Conservation (phyloP, 148 eudicot genomes). For the Fagopyrum tataricum region DNA sequence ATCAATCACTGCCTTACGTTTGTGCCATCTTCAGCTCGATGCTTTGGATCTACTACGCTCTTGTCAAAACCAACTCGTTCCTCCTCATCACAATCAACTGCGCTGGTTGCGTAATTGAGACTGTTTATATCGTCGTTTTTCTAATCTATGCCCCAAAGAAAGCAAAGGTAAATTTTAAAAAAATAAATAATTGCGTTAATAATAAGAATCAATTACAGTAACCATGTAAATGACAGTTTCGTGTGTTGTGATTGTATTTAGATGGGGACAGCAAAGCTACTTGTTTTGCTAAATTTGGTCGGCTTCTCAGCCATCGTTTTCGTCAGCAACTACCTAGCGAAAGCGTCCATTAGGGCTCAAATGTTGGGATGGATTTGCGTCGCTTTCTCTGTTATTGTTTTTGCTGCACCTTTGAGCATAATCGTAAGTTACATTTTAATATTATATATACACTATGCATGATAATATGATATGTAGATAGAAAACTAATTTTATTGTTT, state of each 20-base stretch:
- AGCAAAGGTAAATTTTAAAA: slow-evolving; percentile 31
- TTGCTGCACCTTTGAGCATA: slow-evolving; percentile 74
- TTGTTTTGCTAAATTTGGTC: slow-evolving; percentile 39
- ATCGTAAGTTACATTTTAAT: slow-evolving; percentile 34
- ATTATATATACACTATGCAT: not conserved
- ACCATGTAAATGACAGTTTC: slow-evolving; percentile 7
- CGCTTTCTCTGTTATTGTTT: slow-evolving; percentile 61
- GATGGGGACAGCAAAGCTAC: slow-evolving; percentile 31
- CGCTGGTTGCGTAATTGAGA: slow-evolving; percentile 45
- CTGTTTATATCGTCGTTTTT: slow-evolving; percentile 39
- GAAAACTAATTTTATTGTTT: not conserved
- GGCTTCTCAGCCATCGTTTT: slow-evolving; percentile 5
- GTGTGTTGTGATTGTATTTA: not conserved
- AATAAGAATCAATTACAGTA: not conserved
- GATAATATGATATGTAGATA: not conserved
- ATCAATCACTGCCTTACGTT: slow-evolving; percentile 65
- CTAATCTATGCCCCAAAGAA: slow-evolving; percentile 59
- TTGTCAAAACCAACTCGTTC: slow-evolving; percentile 39
- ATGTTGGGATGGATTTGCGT: slow-evolving; percentile 76
- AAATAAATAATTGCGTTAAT: not conserved
- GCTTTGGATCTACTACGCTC: slow-evolving; percentile 61
- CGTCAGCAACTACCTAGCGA: not conserved
- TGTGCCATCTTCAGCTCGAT: slow-evolving; percentile 78
- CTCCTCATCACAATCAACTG: slow-evolving; percentile 58
- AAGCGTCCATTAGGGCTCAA: slow-evolving; percentile 20